phyloP scores from a whole-genome alignment of 345 rosid genomes.

The Eutrema yunnanense region DNA sequence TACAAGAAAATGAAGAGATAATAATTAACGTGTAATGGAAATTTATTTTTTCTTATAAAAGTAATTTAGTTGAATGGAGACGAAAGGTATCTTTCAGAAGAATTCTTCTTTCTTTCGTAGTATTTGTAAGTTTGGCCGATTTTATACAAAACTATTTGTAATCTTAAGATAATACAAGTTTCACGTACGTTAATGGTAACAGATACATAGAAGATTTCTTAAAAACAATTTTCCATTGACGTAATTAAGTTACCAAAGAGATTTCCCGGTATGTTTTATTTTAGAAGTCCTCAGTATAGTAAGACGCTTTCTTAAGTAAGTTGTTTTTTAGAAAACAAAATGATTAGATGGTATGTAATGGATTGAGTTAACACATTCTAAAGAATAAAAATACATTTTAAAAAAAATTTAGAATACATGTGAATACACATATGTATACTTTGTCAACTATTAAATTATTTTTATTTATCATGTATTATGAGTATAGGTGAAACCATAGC shows the following conservation, averaged over 20 bases:
- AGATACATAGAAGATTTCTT: background rate
- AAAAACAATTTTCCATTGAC: too few relatives aligned
- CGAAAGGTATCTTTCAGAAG: background rate
- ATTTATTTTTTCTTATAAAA: background rate
- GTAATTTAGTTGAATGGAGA: background rate
- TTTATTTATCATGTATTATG: background rate
- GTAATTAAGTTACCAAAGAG: too few relatives aligned
- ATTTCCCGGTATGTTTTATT: too few relatives aligned
- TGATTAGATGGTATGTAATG: too few relatives aligned
- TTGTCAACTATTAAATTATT: background rate
- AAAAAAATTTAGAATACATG: background rate
- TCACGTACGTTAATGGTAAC: background rate
- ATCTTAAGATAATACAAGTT: background rate
- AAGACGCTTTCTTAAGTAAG: too few relatives aligned
- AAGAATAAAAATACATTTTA: too few relatives aligned
- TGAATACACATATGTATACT: background rate
- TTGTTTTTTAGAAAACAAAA: too few relatives aligned
- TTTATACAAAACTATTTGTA: too few relatives aligned
- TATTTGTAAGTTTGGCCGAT: too few relatives aligned
- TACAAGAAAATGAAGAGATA: background rate
- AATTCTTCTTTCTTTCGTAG: too few relatives aligned
- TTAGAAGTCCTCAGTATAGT: too few relatives aligned
- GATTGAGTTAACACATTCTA: background rate
- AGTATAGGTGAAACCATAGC: background rate
- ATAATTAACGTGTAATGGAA: background rate